Percentiles rank a stretch among this genome's conserved stretches.
phyloP scores from a whole-genome alignment of 176 grass and related monocot species.

The Chrysopogon serrulatus region DNA sequence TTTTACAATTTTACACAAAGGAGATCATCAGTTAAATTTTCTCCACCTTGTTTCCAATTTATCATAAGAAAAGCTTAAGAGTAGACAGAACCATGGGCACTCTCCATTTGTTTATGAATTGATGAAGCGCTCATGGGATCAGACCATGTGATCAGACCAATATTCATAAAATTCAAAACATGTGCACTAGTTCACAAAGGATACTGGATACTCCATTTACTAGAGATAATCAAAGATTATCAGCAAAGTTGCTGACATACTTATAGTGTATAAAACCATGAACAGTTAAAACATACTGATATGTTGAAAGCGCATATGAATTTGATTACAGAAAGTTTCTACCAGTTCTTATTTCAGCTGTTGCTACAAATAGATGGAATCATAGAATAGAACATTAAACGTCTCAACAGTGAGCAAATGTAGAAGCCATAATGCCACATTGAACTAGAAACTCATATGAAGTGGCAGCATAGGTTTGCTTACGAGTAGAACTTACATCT shows the following conservation, averaged over 20 bases:
- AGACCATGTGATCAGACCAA: not conserved
- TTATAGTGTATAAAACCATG: not conserved
- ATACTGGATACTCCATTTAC: not conserved
- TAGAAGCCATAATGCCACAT: constrained; percentile 1
- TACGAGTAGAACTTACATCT: constrained; percentile 69
- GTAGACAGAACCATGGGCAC: not conserved
- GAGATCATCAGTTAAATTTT: not conserved
- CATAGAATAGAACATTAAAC: not conserved
- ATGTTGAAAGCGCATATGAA: constrained; percentile 13
- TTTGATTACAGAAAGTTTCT: not conserved
- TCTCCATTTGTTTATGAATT: not conserved
- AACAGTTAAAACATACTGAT: not conserved
- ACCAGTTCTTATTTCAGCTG: not conserved
- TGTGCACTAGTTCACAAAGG: not conserved
- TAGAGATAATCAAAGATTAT: not conserved
- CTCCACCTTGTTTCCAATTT: not conserved
- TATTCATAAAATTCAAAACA: not conserved
- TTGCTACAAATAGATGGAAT: not conserved
- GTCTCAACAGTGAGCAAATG: not conserved
- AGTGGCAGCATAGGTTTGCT: not conserved
- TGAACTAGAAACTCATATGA: not conserved
- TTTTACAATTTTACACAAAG: not conserved
- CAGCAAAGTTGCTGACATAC: not conserved
- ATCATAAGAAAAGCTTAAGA: not conserved
- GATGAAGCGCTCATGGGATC: not conserved